Conservation (phyloP, 73 alveolate species). For the Paramecium sexaurelia region DNA sequence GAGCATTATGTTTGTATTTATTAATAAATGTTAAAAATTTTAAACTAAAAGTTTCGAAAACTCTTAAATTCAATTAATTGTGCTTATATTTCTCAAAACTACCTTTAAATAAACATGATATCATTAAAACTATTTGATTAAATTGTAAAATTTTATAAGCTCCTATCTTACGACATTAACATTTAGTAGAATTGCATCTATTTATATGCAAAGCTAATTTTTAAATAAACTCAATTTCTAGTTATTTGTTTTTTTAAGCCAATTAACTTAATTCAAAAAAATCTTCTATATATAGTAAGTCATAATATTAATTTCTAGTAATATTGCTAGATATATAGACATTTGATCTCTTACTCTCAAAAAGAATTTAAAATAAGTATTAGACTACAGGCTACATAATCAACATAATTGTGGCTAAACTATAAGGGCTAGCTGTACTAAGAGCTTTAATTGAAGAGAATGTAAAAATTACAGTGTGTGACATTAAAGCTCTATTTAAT, state of each 20-base stretch:
- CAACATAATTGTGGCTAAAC: slow-evolving; percentile 12
- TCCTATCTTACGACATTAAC: neutral
- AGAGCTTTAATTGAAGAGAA: slow-evolving; percentile 12
- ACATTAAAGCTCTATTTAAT: neutral
- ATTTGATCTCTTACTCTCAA: slow-evolving; percentile 1
- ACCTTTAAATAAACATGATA: neutral
- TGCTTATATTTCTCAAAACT: slow-evolving; percentile 7
- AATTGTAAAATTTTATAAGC: neutral
- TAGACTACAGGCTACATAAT: neutral
- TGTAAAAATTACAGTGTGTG: slow-evolving; percentile 8
- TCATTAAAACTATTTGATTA: neutral
- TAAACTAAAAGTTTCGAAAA: neutral
- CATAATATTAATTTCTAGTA: neutral
- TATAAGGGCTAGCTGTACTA: neutral
- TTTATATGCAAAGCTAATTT: neutral
- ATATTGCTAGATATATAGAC: neutral
- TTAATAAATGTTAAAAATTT: slow-evolving; percentile 12
- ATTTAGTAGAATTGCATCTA: neutral
- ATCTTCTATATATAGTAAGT: slow-evolving; percentile 20
- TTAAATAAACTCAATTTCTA: neutral
- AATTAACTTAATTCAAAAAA: slow-evolving; percentile 22
- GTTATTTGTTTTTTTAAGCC: neutral
- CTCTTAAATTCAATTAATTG: neutral
- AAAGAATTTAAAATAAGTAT: slow-evolving; percentile 2
- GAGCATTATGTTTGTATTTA: slow-evolving; percentile 4